Base-by-base conservation (phyloP, 768 basidiomycete genomes). In the Kwoniella sp. region DNA sequence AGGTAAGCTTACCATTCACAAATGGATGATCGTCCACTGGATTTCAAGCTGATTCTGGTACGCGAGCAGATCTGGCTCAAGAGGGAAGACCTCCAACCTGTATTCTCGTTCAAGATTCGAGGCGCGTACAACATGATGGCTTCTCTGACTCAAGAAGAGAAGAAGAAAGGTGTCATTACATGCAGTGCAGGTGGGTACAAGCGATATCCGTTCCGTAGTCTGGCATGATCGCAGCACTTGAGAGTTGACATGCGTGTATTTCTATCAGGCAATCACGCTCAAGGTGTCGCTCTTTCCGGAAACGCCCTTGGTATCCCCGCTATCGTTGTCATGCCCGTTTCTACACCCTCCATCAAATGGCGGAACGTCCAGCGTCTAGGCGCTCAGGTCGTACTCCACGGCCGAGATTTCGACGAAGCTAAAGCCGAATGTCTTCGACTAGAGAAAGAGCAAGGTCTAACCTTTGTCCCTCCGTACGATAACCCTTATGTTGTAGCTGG, bases 71-170 rank as follows among this genome's bases (percentile, higher is more conserved):
- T 99, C 80, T 94, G 89, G 87, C 85, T 99, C 63, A 99, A 99
- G 82, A 87, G 96, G 25, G 96, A 99, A 80, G 96, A 99, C 74
- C 84, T 96, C 1, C 95, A 98, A 50, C 80, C 81, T 12, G 96
- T 99, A 21, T 99, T 99, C 80, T 94, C 91, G 79, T 99, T 99
- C 87, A 99, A 99, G 78, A 93, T 98, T 51, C 85, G 96, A 4
- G 96, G 96, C 24, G 96, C 96, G 30, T 99, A 96, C 83, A 99
- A 99, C 80, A 91, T 96, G 73, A 99, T 99, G 95, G 91, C 91
- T 22, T 85, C 85, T 79, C 83, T 99, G 36, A 83, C 83, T 8
- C 88, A 89, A 30, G 91, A 93, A 60, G 95, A 98, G 76, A 84
- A 92, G 62, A 94, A 93, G 91, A 93, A 93, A 80, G 96, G 96